A percentile compares a stretch with the other conserved stretches of the same genome.
phyloP scores from a whole-genome alignment of 2,329 filamentous ascomycete species.

The Fusarium clavum region DNA sequence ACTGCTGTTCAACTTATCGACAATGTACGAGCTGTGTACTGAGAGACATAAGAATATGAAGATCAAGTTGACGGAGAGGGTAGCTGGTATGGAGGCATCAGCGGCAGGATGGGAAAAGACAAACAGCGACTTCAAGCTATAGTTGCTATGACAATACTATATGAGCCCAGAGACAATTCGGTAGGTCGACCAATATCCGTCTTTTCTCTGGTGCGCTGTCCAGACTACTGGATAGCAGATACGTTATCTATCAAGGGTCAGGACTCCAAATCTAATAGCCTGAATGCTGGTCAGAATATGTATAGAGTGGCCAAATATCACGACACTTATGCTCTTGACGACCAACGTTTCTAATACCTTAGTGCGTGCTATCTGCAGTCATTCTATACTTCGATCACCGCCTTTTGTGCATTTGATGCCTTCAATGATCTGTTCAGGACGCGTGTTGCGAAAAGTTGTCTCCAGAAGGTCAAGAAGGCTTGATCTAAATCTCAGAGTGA shows the following conservation, averaged over 20 bases:
- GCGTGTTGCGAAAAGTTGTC: neutral
- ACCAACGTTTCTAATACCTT: neutral
- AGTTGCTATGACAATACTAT: neutral
- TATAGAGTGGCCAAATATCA: neutral
- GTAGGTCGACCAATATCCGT: too few species aligned
- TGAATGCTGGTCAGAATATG: neutral
- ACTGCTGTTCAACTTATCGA: constrained; percentile 88
- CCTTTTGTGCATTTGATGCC: neutral
- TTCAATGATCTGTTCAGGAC: too few species aligned
- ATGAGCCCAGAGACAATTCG: too few species aligned
- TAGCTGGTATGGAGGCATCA: constrained; percentile 69
- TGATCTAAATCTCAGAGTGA: neutral
- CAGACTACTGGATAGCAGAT: neutral
- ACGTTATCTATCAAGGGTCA: neutral
- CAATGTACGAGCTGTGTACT: constrained; percentile 91
- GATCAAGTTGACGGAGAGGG: constrained; percentile 73
- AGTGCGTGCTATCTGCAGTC: neutral
- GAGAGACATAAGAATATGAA: constrained; percentile 80
- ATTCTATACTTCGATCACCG: neutral
- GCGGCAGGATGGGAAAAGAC: constrained; percentile 75
- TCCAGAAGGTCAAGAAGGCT: neutral
- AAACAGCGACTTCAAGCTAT: constrained; percentile 82
- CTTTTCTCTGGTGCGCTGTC: neutral
- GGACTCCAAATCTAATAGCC: accelerated
- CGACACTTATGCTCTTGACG: neutral